A percentile compares a stretch with the other conserved stretches of the same genome.
Conservation (phyloP, 805 yeast genomes). For the Candida piceae region DNA sequence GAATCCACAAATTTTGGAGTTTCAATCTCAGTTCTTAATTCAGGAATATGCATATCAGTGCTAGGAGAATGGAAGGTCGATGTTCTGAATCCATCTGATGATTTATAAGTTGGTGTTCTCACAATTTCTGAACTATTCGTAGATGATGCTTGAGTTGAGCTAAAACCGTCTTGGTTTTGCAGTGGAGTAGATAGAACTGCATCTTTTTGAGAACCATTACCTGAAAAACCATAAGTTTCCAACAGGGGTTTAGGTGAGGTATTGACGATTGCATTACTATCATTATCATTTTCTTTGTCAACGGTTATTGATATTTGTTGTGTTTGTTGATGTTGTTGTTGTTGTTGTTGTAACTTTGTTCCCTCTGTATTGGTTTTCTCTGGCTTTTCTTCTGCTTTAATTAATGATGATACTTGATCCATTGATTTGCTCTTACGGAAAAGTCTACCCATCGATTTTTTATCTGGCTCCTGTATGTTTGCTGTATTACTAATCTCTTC, state of each 20-base stretch:
- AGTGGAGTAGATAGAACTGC: conserved; percentile 11
- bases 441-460: conserved; percentile 7
- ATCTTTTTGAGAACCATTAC: conserved; percentile 3
- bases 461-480: not conserved
- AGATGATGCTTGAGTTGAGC: conserved; percentile 1
- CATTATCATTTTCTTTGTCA: not conserved
- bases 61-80: conserved; percentile 11
- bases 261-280: not conserved
- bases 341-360: not conserved
- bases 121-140: conserved; percentile 1
- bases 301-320: not conserved
- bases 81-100: conserved; percentile 10
- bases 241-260: conserved; percentile 10
- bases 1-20: conserved; percentile 6
- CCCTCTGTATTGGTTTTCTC: not conserved
- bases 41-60: not conserved
- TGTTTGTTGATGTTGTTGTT: not conserved
- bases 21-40: not conserved
- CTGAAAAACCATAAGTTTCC: conserved; percentile 20
- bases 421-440: conserved; percentile 14
- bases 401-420: conserved; percentile 1
- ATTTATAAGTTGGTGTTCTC: conserved; percentile 11
- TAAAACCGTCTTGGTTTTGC: conserved; percentile 6
- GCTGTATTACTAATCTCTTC: conserved; percentile 5
- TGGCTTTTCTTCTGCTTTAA: not conserved